Conservation (phyloP, 179 eudicot species). For the Beta macrorhiza region DNA sequence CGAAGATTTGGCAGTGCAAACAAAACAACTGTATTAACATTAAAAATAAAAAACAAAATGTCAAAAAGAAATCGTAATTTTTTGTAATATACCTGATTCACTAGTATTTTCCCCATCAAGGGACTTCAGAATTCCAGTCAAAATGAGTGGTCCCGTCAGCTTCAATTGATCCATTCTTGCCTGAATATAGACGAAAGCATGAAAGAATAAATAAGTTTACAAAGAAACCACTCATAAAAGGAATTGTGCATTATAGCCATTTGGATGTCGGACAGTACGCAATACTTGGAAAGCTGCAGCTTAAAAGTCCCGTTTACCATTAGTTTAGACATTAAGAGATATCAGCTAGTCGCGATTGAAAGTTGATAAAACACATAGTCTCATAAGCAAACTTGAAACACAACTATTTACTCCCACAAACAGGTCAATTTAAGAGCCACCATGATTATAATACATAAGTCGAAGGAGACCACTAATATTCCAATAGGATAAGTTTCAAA, state of each 20-base stretch:
- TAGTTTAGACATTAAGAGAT: not conserved
- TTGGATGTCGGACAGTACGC: not conserved
- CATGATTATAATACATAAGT: not conserved
- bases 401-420: not conserved
- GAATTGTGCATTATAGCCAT: not conserved
- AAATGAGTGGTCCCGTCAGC: constrained; percentile 91
- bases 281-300: not conserved
- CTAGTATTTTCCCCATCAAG: constrained; percentile 57
- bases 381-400: not conserved
- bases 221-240: not conserved
- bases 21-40: not conserved
- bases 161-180: constrained; percentile 81
- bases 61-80: constrained; percentile 2
- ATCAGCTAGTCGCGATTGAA: constrained; percentile 1
- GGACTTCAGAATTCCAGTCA: constrained; percentile 78
- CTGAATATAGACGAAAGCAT: constrained; percentile 37
- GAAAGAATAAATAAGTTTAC: constrained; percentile 17
- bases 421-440: not conserved
- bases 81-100: constrained; percentile 56
- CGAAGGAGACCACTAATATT: not conserved
- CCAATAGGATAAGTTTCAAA: not conserved
- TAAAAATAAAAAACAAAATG: not conserved
- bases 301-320: not conserved
- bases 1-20: constrained; percentile 10
- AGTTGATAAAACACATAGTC: not conserved